Evolutionary conservation across 305 asterid species (phyloP).

Genomic region (Rubia tinctorum): DNA sequence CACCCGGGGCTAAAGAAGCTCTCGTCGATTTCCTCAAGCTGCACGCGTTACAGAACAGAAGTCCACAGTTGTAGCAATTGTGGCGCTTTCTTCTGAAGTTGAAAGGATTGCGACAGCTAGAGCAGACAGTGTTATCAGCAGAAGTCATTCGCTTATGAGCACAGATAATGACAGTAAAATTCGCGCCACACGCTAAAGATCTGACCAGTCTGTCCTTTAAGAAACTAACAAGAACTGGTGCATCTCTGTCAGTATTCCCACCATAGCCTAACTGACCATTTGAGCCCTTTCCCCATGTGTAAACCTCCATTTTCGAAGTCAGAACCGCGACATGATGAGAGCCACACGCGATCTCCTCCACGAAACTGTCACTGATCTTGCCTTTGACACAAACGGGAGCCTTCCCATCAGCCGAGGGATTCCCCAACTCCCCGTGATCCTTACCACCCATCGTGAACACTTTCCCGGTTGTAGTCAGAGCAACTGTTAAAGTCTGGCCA

Average conservation of each 20-base stretch:
- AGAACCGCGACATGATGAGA: constrained; percentile 70
- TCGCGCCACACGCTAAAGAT: constrained; percentile 73
- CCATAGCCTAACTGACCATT: constrained; percentile 93
- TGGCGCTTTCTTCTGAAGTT: constrained; percentile 80
- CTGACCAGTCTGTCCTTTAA: constrained; percentile 76
- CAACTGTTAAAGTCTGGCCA: constrained; percentile 65
- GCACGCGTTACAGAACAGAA: constrained; percentile 77
- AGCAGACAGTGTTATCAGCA: constrained; percentile 68
- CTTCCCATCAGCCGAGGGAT: constrained; percentile 37
- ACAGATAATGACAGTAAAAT: constrained; percentile 73
- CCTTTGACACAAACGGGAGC: constrained; percentile 53
- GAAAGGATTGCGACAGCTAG: constrained; percentile 68
- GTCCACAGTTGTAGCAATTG: constrained; percentile 96
- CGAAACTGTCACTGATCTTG: constrained; percentile 40
- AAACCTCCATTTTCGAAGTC: constrained; percentile 75
- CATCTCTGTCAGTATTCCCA: constrained; percentile 44
- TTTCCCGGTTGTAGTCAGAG: constrained; percentile 52
- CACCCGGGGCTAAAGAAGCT: constrained; percentile 83
- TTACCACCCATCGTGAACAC: constrained; percentile 77
- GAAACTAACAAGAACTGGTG: constrained; percentile 61
- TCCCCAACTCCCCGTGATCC: constrained; percentile 39
- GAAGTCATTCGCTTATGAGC: constrained; percentile 73
- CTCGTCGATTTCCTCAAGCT: constrained; percentile 60
- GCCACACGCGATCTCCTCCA: constrained; percentile 80
- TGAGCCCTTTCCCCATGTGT: constrained; percentile 88